Evolutionary conservation across 129 eudicot species (phyloP).

Genomic region (Flaveria trinervia): DNA sequence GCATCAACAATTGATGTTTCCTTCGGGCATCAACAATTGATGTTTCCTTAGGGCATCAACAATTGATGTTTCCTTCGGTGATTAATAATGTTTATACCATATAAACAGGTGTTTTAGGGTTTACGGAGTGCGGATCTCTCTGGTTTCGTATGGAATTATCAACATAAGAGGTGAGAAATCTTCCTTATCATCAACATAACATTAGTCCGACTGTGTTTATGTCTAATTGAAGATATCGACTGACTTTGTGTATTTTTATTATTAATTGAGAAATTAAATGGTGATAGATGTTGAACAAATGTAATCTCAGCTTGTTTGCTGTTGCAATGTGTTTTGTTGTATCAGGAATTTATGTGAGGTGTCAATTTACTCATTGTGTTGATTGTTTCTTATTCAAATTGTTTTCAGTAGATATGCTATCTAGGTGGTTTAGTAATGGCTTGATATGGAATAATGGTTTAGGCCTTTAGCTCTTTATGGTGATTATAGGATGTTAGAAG

Average conservation of each 20-base stretch:
- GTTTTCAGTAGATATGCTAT: neutral
- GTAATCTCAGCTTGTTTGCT: neutral
- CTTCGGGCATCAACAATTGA: too few species aligned
- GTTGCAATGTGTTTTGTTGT: neutral
- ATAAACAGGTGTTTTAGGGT: too few species aligned
- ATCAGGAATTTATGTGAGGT: neutral
- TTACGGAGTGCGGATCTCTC: too few species aligned
- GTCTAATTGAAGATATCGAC: neutral
- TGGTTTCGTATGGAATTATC: neutral
- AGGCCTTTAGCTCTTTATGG: neutral
- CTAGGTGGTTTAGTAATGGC: neutral
- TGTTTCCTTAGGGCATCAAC: too few species aligned
- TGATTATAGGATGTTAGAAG: slow-evolving; percentile 3
- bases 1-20: too few species aligned
- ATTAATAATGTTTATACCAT: too few species aligned
- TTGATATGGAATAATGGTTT: slow-evolving; percentile 16
- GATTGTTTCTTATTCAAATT: neutral
- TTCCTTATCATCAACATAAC: neutral
- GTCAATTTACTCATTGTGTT: neutral
- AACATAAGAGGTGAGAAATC: neutral
- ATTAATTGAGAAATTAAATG: neutral
- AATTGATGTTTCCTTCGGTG: too few species aligned
- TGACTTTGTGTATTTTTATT: neutral
- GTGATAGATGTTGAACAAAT: neutral
- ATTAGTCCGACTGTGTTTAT: neutral